Percentiles rank a stretch among this genome's conserved stretches.
Conservation (phyloP, 2,329 filamentous ascomycete genomes). For the Lachnellula arida region DNA sequence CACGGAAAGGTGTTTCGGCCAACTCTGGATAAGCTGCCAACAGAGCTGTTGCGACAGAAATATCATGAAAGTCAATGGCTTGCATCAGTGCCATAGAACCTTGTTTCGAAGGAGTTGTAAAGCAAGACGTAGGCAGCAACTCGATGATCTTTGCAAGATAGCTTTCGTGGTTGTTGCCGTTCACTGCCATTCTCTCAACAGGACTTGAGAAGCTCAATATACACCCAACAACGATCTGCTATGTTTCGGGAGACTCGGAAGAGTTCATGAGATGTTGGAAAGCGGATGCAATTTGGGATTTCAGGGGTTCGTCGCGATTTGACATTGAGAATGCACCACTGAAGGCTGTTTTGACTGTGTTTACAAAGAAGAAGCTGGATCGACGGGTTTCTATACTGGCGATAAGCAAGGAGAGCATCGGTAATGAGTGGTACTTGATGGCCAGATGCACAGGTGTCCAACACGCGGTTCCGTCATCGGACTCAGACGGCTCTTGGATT, state of each 20-base stretch:
- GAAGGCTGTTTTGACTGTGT: neutral
- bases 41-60: neutral
- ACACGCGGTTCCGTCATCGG: neutral
- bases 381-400: neutral
- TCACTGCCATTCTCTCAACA: neutral
- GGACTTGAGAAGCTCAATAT: neutral
- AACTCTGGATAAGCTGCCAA: too few species aligned
- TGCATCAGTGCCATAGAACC: neutral
- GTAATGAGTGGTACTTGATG: neutral
- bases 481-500: neutral
- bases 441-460: conserved; percentile 1
- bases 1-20: too few species aligned
- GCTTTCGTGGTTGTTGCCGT: neutral
- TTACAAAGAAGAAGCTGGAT: neutral
- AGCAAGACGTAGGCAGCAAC: neutral
- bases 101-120: neutral
- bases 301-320: neutral
- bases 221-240: neutral
- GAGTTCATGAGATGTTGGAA: neutral
- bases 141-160: neutral
- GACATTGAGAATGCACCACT: neutral
- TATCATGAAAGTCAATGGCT: conserved; percentile 1
- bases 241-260: neutral
- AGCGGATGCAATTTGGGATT: too few species aligned
- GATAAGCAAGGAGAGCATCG: neutral